Percentiles rank a stretch among this genome's conserved stretches.
Evolutionary conservation across 345 rosid species (phyloP).

Genomic region (Corchorus capsularis): DNA sequence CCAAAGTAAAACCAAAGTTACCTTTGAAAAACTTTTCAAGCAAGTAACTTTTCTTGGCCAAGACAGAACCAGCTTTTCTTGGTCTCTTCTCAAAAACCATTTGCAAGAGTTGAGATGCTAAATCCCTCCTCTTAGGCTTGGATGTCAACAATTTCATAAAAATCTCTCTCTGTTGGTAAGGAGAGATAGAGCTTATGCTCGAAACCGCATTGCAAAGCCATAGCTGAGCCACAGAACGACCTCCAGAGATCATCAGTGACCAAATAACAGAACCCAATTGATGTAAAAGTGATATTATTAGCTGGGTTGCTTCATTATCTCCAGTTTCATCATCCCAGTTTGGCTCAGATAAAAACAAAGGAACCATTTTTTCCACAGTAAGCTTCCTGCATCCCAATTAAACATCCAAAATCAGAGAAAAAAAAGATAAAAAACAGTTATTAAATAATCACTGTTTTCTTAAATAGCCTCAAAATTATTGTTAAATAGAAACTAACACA

Average conservation of each 20-base stretch:
- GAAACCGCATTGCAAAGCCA: conserved; percentile 77
- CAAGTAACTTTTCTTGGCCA: conserved; percentile 60
- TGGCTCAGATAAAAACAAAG: conserved; percentile 54
- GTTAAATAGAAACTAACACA: not conserved
- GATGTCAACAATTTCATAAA: conserved; percentile 59
- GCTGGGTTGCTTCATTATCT: conserved; percentile 33
- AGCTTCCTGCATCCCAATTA: not conserved
- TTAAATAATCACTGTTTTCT: not conserved
- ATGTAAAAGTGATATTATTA: conserved; percentile 47
- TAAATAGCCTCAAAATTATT: not conserved
- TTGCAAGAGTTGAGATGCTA: conserved; percentile 65
- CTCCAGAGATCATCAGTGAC: conserved; percentile 54
- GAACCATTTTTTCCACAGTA: conserved; percentile 33
- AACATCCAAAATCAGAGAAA: conserved; percentile 5
- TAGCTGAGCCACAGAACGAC: conserved; percentile 80
- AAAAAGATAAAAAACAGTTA: not conserved
- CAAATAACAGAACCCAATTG: conserved; percentile 56
- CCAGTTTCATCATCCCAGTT: conserved; percentile 31
- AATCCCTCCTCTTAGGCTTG: conserved; percentile 36
- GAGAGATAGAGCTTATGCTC: conserved; percentile 37
- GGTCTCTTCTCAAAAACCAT: conserved; percentile 64
- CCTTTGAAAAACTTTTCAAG: conserved; percentile 85
- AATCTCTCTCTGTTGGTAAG: conserved; percentile 48
- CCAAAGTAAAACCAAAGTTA: conserved; percentile 17
- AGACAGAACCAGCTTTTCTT: conserved; percentile 45